phyloP scores from a whole-genome alignment of 2,329 filamentous ascomycete species.

The Beauveria rudraprayagi region DNA sequence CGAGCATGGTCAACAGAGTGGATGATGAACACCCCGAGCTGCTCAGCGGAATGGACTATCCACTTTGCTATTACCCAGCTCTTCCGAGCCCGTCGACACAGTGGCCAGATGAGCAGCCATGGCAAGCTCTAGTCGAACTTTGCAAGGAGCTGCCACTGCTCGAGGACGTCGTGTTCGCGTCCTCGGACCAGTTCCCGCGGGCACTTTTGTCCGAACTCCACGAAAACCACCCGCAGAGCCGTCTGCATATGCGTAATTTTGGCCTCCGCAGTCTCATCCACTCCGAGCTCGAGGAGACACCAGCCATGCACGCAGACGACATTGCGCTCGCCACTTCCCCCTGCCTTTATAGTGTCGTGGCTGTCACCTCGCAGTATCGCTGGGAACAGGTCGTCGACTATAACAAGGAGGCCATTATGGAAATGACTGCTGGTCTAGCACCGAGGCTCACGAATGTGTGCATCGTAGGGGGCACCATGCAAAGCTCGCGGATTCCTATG shows the following conservation, averaged over 20 bases:
- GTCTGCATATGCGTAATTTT: constrained; percentile 5
- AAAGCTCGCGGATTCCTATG: background rate
- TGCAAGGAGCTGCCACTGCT: background rate
- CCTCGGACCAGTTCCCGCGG: background rate
- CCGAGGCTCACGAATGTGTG: constrained; percentile 2
- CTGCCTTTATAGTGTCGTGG: constrained; percentile 7
- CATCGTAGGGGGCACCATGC: background rate
- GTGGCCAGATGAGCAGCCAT: constrained; percentile 4
- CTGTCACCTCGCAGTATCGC: background rate
- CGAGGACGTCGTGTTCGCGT: constrained; percentile 1
- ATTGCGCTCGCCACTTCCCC: constrained; percentile 4
- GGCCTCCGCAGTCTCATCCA: background rate
- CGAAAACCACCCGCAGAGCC: background rate
- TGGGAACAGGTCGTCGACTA: background rate
- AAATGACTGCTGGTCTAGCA: background rate
- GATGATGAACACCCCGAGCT: background rate
- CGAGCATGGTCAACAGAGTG: no score
- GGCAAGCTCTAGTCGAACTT: background rate
- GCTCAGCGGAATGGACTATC: constrained; percentile 6
- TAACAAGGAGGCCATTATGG: constrained; percentile 4
- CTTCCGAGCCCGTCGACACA: background rate
- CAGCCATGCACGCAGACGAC: background rate
- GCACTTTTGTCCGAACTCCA: background rate
- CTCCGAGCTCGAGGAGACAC: background rate
- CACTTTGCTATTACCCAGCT: background rate